Evolutionary conservation across 129 eudicot genomes (phyloP), one percentile per base, ranked within the genome.

Genomic region (Rutidosis leptorrhynchoides): DNA sequence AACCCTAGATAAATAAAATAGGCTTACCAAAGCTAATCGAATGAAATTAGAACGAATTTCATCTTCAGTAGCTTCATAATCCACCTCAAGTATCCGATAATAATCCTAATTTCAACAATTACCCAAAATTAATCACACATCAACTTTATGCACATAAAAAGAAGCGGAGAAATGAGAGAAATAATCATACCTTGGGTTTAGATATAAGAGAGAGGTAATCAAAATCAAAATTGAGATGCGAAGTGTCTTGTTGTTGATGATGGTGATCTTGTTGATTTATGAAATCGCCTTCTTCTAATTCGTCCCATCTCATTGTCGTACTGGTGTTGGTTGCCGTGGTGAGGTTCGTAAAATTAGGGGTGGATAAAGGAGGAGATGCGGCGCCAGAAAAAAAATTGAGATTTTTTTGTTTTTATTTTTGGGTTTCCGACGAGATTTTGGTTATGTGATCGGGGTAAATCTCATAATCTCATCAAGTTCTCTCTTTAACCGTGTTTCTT

Each of bases 21-120:
- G 57, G 52, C 95, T 90, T 35, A 90, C 97, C 88, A 91, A 75
- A 17, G 97, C 97, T 49, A 91, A 84, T 20, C 96, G 93, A 62
- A 91, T 91, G 62, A 68, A 91, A 67, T 85, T 91, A 65, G 97
- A 91, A 17, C 97, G 97, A 79, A 91, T 87, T 15, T 28, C 78
- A 26, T 90, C 97, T 30, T 87, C 93, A 21, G 96, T 71, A 60
- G 97, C 97, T 83, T 90, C 94, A 59, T 78, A 87, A 81, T 85
- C 96, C 78, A 90, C 90, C 77, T 87, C 97, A 67, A 90, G 69
- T 48, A 90, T 81, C 29, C 83, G 84, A 74, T 89, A 89, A 66
- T 85, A 85, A 76, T 89, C 96, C 96, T 88, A 66, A 42, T 30
- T 2, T 0, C n/a, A n/a, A 59, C 4, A 29, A 56, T 14, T 5